These are phyloP conservation scores for Arthrobotrys megalospora DNA, from an alignment of 2,329 filamentous ascomycete genomes.

Conservation along the genomic window DNA sequence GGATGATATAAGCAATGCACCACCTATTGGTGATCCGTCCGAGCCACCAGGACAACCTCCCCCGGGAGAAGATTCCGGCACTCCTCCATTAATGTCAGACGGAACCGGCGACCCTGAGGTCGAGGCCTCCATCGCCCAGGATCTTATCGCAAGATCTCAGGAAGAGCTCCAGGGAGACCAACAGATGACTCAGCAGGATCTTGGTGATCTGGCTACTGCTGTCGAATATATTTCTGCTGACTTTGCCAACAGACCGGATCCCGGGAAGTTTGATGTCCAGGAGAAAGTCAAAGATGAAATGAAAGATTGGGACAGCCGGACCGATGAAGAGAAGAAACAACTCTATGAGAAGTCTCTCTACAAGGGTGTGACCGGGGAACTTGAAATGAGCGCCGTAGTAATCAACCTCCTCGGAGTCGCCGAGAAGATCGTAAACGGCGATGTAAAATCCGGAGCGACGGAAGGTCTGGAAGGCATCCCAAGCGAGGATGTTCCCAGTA, in stretches of 20 bases:
- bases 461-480: not conserved
- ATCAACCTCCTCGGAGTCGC: conserved; percentile 10
- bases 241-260: conserved; percentile 7
- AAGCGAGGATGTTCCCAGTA: not conserved
- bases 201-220: not conserved
- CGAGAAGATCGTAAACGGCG: not conserved
- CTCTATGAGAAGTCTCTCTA: conserved; percentile 2
- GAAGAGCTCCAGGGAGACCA: not conserved
- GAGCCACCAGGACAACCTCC: not conserved
- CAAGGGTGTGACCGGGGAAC: not conserved
- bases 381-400: conserved; percentile 23
- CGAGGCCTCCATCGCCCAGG: not conserved
- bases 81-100: conserved; percentile 4
- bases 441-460: conserved; percentile 23
- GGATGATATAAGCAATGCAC: not conserved
- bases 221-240: conserved; percentile 12
- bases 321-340: conserved; percentile 1
- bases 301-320: not conserved
- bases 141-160: conserved; percentile 16
- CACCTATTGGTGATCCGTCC: not conserved
- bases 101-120: conserved; percentile 18
- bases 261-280: conserved; percentile 15
- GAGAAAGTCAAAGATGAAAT: conserved; percentile 12
- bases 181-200: conserved; percentile 1
- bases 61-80: no score